Percentiles rank a stretch among this genome's conserved stretches.
Conservation (phyloP, 208 protist species). For the Tritrichomonas musculus region DNA sequence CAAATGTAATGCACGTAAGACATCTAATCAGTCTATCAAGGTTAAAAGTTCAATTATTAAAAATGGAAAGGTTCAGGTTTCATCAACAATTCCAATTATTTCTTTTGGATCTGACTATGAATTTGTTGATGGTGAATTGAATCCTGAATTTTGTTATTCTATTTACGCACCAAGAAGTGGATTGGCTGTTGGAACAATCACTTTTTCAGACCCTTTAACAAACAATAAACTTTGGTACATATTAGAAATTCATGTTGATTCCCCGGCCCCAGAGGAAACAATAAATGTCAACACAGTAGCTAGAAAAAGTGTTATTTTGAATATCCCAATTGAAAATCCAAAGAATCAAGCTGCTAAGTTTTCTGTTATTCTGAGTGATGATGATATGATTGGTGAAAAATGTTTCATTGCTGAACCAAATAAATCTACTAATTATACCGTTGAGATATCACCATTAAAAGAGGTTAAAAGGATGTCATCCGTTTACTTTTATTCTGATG, state of each 20-base stretch:
- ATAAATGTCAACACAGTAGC: not conserved
- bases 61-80: conserved; percentile 4
- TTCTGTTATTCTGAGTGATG: not conserved
- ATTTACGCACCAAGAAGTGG: not conserved
- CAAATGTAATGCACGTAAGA: not conserved
- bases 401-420: not conserved
- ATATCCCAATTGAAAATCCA: not conserved
- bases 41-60: not conserved
- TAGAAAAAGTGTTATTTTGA: not conserved
- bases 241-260: not conserved
- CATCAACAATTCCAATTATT: not conserved
- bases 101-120: not conserved
- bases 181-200: not conserved
- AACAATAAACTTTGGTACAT: not conserved
- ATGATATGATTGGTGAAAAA: not conserved
- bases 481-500: not conserved
- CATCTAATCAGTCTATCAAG: no score
- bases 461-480: not conserved
- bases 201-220: not conserved
- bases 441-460: not conserved
- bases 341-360: not conserved
- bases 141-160: no score
- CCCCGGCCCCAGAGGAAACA: not conserved
- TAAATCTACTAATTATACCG: not conserved
- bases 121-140: not conserved